Percentiles rank a stretch among this genome's conserved stretches.
phyloP scores from a whole-genome alignment of 176 grass and related monocot species.

The Coix lacrymajobi region DNA sequence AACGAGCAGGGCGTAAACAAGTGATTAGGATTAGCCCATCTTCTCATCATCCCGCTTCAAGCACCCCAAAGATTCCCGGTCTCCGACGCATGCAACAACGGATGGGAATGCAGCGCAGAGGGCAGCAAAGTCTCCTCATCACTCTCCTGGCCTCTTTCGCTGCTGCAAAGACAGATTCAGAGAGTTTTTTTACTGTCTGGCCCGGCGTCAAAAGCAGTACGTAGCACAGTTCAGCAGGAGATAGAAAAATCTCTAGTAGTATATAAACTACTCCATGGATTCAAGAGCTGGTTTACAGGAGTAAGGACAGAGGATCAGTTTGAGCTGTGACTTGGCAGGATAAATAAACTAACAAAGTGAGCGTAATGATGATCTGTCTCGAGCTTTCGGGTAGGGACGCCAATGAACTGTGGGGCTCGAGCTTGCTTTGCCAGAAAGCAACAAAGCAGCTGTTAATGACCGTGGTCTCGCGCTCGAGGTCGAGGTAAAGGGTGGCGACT shows the following conservation, averaged over 20 bases:
- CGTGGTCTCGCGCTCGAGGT: slow-evolving; percentile 6
- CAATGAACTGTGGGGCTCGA: slow-evolving; percentile 31
- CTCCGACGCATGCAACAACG: slow-evolving; percentile 15
- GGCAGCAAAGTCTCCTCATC: slow-evolving; percentile 13
- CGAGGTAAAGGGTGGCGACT: slow-evolving; percentile 1
- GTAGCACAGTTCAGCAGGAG: slow-evolving; percentile 10
- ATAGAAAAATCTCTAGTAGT: neutral
- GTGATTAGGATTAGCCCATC: neutral
- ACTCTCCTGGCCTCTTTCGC: neutral
- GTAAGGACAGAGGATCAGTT: neutral
- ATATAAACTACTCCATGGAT: slow-evolving; percentile 9
- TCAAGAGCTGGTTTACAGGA: neutral
- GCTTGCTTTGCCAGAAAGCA: slow-evolving; percentile 46
- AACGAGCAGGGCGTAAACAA: neutral
- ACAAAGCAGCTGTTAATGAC: slow-evolving; percentile 34
- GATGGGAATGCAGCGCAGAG: neutral
- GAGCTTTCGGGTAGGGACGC: slow-evolving; percentile 23
- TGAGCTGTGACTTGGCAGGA: neutral
- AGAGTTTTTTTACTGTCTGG: neutral
- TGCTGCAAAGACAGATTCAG: slow-evolving; percentile 30
- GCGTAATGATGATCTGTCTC: slow-evolving; percentile 27
- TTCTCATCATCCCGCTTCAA: slow-evolving; percentile 11
- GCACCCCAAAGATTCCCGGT: slow-evolving; percentile 35
- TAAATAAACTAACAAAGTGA: neutral
- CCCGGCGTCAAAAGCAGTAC: neutral